These are phyloP conservation scores for Thelonectria discophora DNA, from an alignment of 2,329 filamentous ascomycete genomes.

Conservation along the genomic window DNA sequence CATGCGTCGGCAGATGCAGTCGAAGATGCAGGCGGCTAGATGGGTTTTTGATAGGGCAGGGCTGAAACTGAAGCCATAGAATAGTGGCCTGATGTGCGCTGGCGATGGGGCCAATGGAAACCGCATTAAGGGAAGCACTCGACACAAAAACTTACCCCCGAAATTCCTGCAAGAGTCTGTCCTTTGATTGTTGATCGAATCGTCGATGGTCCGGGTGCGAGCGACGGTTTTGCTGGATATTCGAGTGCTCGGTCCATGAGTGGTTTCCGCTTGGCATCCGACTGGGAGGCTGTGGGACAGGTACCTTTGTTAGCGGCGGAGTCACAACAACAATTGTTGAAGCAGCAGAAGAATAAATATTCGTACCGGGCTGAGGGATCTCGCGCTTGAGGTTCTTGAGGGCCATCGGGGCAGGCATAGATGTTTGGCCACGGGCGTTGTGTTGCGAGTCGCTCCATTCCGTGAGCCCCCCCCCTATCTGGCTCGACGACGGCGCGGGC, in stretches of 20 bases:
- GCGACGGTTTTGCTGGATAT: constrained; percentile 52
- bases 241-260: constrained; percentile 65
- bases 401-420: constrained; percentile 52
- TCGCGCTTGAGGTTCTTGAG: constrained; percentile 61
- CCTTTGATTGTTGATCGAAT: constrained; percentile 57
- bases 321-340: no score
- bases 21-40: constrained; percentile 23
- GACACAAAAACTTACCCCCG: constrained; percentile 41
- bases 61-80: constrained; percentile 20
- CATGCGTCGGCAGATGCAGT: constrained; percentile 17
- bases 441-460: constrained; percentile 69
- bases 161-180: constrained; percentile 49
- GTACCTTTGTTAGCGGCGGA: not conserved
- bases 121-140: constrained; percentile 5
- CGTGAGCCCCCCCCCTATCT: constrained; percentile 51
- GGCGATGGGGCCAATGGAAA: constrained; percentile 17
- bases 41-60: constrained; percentile 11
- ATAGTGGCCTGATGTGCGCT: constrained; percentile 19
- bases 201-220: constrained; percentile 51
- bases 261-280: constrained; percentile 69
- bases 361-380: constrained; percentile 54
- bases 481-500: constrained; percentile 42
- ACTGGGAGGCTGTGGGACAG: constrained; percentile 56
- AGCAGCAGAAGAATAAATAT: not conserved
- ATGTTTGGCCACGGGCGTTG: constrained; percentile 61